Conservation (phyloP, 73 alveolate species). For the Stentor coeruleus region DNA sequence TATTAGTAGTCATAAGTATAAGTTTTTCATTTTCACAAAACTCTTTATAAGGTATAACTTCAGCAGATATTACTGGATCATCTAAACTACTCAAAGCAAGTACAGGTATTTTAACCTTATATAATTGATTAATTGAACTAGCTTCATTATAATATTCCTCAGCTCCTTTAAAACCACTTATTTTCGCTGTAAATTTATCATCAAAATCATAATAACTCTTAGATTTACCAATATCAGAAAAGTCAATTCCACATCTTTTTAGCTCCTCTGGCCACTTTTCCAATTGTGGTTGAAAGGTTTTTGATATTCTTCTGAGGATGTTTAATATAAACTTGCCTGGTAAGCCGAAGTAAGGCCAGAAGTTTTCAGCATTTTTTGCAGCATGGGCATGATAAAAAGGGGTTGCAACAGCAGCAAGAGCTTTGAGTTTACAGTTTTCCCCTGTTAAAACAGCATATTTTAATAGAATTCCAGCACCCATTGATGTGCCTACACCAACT, state of each 20-base stretch:
- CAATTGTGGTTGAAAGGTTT: not conserved
- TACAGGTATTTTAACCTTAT: conserved; percentile 24
- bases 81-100: conserved; percentile 25
- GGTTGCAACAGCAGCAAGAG: not conserved
- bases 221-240: not conserved
- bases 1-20: conserved; percentile 7
- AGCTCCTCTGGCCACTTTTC: conserved; percentile 2
- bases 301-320: not conserved
- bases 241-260: not conserved
- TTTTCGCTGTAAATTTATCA: not conserved
- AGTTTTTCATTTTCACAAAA: not conserved
- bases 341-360: not conserved
- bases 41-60: conserved; percentile 28
- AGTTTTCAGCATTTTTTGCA: not conserved
- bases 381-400: not conserved
- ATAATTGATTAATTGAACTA: conserved; percentile 16
- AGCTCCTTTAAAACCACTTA: conserved; percentile 27
- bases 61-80: conserved; percentile 21
- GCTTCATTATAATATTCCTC: conserved; percentile 27
- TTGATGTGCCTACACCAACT: not conserved
- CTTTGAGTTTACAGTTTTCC: not conserved
- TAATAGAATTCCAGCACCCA: not conserved
- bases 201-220: not conserved
- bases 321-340: not conserved
- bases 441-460: not conserved